Evolutionary conservation across 2,329 filamentous ascomycete genomes (phyloP).

Genomic region (Aureobasidium namibiae): DNA sequence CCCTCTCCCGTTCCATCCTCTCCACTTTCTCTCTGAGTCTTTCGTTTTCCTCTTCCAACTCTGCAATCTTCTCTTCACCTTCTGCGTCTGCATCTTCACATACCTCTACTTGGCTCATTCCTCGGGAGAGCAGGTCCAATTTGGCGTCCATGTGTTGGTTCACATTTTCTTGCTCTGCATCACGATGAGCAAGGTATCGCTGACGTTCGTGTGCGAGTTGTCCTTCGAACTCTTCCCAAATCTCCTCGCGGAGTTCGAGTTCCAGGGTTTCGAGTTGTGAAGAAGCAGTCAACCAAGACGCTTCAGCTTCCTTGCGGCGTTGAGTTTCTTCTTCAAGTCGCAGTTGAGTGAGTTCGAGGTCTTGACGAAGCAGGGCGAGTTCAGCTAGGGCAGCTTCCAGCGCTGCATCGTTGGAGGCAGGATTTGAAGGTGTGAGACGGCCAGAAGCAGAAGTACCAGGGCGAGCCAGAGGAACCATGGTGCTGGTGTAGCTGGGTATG

Average conservation of each 20-base stretch:
- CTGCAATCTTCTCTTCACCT: conserved; percentile 24
- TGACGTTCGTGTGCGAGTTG: conserved; percentile 65
- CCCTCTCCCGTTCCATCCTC: conserved; percentile 32
- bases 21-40: conserved; percentile 33
- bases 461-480: conserved; percentile 43
- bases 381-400: conserved; percentile 77
- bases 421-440: conserved; percentile 38
- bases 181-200: conserved; percentile 72
- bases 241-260: conserved; percentile 79
- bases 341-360: conserved; percentile 65
- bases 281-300: conserved; percentile 59
- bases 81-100: conserved; percentile 33
- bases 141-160: conserved; percentile 87
- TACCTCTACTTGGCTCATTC: conserved; percentile 38
- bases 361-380: conserved; percentile 67
- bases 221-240: conserved; percentile 76
- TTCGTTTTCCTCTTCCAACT: conserved; percentile 40
- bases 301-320: conserved; percentile 62
- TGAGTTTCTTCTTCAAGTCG: conserved; percentile 65
- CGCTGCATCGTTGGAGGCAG: conserved; percentile 42
- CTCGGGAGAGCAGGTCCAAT: conserved; percentile 61
- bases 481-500: conserved; percentile 71
- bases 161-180: conserved; percentile 65
- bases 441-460: conserved; percentile 22
- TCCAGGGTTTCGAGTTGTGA: conserved; percentile 66